phyloP scores from a whole-genome alignment of 805 yeast species.

The Yarrowia osloensis region DNA sequence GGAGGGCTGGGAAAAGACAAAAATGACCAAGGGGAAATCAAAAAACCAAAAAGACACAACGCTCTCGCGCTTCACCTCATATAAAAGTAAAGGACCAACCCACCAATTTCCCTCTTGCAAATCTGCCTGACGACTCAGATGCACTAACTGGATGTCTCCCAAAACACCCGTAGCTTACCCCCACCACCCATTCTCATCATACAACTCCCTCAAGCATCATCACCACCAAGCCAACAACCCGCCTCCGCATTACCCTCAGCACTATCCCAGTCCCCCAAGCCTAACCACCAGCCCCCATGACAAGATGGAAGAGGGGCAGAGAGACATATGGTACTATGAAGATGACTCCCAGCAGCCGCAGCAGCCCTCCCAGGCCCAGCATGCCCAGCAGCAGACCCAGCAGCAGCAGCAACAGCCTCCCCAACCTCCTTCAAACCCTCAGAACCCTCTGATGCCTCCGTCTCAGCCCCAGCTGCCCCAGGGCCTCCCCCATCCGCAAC shows the following conservation, averaged over 20 bases:
- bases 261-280: constrained; percentile 29
- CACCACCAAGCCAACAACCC: not conserved
- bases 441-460: constrained; percentile 4
- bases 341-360: constrained; percentile 10
- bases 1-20: not conserved
- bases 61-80: constrained; percentile 23
- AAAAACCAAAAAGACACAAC: constrained; percentile 1
- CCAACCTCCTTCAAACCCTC: not conserved
- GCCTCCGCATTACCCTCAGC: constrained; percentile 19
- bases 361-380: not conserved
- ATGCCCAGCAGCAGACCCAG: constrained; percentile 2
- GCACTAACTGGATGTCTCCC: constrained; percentile 29
- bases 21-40: not conserved
- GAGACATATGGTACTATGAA: constrained; percentile 29
- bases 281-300: constrained; percentile 28
- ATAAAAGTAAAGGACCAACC: constrained; percentile 23
- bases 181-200: not conserved
- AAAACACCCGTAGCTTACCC: constrained; percentile 24
- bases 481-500: not conserved
- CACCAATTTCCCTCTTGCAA: not conserved
- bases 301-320: constrained; percentile 30
- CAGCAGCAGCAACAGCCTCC: constrained; percentile 6
- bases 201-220: not conserved
- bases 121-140: constrained; percentile 19
- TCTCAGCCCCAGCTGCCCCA: constrained; percentile 13